A percentile compares a stretch with the other conserved stretches of the same genome.
These are phyloP conservation scores for Colletotrichum sp. DNA, from an alignment of 2,329 filamentous ascomycete genomes.

Conservation along the genomic window DNA sequence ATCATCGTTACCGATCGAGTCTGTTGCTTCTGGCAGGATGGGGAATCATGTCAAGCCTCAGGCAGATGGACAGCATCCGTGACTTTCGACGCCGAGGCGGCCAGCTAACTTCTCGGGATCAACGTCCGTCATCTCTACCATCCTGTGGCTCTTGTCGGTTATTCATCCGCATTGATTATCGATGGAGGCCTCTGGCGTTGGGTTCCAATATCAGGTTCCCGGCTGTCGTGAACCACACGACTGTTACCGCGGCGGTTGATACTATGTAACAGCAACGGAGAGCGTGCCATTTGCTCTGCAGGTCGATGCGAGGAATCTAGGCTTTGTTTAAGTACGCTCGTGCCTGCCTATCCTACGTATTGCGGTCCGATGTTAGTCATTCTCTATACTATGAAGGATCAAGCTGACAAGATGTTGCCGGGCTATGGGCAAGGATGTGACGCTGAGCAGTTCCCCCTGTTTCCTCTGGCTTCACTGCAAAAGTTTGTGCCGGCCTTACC, in stretches of 20 bases:
- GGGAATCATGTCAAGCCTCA: too few species aligned
- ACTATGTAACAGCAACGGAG: too few species aligned
- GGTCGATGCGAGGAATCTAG: not conserved
- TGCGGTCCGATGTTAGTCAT: not conserved
- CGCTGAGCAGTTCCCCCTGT: rapidly evolving
- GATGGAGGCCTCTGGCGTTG: not conserved
- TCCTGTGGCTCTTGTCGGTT: not conserved
- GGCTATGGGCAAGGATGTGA: not conserved
- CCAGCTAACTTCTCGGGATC: not conserved
- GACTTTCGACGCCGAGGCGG: not conserved
- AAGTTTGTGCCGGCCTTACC: too few species aligned
- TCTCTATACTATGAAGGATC: too few species aligned
- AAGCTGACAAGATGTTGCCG: not conserved
- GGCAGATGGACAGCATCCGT: not conserved
- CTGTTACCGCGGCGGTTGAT: not conserved
- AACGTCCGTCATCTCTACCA: not conserved
- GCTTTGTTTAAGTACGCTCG: not conserved
- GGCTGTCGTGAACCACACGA: rapidly evolving
- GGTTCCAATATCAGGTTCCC: not conserved
- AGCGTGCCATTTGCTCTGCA: not conserved
- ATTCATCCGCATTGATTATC: not conserved
- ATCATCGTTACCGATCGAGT: too few species aligned
- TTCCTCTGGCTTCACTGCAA: not conserved
- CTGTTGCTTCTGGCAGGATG: too few species aligned
- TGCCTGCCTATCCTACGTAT: too few species aligned